Base-by-base conservation (phyloP, 2,329 filamentous ascomycete genomes). In the Rosellinia necatrix region DNA sequence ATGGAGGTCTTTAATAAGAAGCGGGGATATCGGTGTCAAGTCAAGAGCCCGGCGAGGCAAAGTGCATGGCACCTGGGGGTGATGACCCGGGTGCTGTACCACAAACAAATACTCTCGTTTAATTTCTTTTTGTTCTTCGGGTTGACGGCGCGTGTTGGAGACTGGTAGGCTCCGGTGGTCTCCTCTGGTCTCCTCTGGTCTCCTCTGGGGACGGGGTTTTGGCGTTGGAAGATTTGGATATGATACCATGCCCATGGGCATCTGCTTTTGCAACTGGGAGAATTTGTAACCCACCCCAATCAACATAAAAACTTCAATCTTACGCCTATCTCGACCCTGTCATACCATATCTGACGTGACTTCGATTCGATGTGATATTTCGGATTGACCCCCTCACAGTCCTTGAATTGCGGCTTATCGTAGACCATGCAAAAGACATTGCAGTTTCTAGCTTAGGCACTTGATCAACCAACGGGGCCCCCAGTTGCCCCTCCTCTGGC, bases 1-100 rank as follows among this genome's bases (percentile, higher is more conserved):
- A 64, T 89, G 86, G 86, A 85, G 82, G 75, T 85, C 79, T 53
- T 73, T 89, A 30, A 79, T 88, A 71, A 71, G 77, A 38, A 76
- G 75, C 56, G 84, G 84, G 49, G 82, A 86, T 24, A 75, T 88
- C 19, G 84, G 83, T 7, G 72, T 88, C 65, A 85, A 84, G 72
- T 67, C 72, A 53, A 74, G 77, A 62, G 71, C 71, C 59, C 72
- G 76, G 48, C 75, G 82, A 51, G 69, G 72, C 59, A 79, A 75
- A 65, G 69, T 84, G 6, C 78, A 84, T 66, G 77, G 76, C 47
- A 84, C 82, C 17, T 85, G 83, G 82, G 76, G 80, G 21, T 63
- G 56, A 63, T 29, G 24, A n/a, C 32, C 53, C 29, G 60, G 41
- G 57, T 51, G 17, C 24, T 34, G n/a, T 24, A 47, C 27, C 34